Percentiles rank a stretch among this genome's conserved stretches.
These are phyloP conservation scores for Metschnikowia picachoensis DNA, from an alignment of 805 yeast genomes.

Conservation along the genomic window DNA sequence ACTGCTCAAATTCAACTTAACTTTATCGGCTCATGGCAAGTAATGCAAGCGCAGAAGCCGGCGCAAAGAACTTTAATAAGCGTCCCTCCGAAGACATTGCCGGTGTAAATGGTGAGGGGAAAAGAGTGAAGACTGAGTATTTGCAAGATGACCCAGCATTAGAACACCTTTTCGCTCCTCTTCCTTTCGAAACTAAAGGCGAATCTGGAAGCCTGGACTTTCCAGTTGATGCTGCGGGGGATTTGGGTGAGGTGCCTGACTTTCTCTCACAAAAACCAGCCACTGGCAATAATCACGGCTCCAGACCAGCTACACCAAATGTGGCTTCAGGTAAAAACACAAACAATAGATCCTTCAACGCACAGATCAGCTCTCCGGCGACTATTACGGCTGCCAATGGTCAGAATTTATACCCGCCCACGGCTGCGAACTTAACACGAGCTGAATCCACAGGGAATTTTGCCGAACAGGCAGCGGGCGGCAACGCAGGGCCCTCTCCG, in stretches of 20 bases:
- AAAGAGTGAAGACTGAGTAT: conserved; percentile 13
- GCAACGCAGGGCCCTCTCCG: conserved; percentile 3
- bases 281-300: not conserved
- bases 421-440: conserved; percentile 1
- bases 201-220: conserved; percentile 9
- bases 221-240: conserved; percentile 6
- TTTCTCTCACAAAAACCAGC: conserved; percentile 12
- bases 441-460: conserved; percentile 7
- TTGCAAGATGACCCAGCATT: conserved; percentile 9
- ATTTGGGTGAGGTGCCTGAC: conserved; percentile 15
- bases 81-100: conserved; percentile 10
- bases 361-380: not conserved
- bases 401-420: not conserved
- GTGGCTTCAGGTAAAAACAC: too few species aligned
- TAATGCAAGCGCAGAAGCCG: conserved; percentile 1
- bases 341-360: too few species aligned
- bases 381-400: not conserved
- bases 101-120: conserved; percentile 4
- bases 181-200: conserved; percentile 16
- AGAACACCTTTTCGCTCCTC: conserved; percentile 19
- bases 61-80: conserved; percentile 8
- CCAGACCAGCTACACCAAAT: conserved; percentile 3
- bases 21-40: conserved; percentile 1
- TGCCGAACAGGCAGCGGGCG: not conserved
- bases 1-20: not conserved